phyloP scores from a whole-genome alignment of 352 stramenopile genomes.

The Globisporangium rhizosaccharum region DNA sequence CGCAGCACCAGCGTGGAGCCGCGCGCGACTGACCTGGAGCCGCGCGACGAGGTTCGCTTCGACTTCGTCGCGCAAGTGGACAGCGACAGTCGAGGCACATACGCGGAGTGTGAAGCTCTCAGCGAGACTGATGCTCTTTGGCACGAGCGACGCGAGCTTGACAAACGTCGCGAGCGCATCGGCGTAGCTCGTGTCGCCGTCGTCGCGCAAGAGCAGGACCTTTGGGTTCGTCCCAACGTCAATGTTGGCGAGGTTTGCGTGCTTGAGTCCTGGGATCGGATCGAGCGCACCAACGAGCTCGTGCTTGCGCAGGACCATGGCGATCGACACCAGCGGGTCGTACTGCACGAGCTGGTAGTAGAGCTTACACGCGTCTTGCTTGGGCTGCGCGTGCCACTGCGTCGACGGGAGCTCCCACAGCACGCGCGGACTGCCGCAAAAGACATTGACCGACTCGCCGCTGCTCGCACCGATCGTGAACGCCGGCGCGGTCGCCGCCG shows the following conservation, averaged over 20 bases:
- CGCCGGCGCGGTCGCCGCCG: conserved; percentile 15
- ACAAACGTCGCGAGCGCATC: conserved; percentile 49
- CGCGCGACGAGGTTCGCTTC: conserved; percentile 59
- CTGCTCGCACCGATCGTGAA: conserved; percentile 26
- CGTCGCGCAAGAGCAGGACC: conserved; percentile 31
- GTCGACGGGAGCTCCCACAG: conserved; percentile 58
- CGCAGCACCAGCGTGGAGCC: conserved; percentile 37
- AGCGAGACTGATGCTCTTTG: conserved; percentile 47
- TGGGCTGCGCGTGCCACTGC: conserved; percentile 50
- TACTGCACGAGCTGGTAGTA: conserved; percentile 66
- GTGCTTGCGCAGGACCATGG: conserved; percentile 76
- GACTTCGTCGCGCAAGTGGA: conserved; percentile 69
- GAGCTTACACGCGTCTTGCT: conserved; percentile 53
- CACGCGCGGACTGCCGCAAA: conserved; percentile 59
- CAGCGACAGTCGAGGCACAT: conserved; percentile 38
- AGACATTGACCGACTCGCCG: conserved; percentile 60
- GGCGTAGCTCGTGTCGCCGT: conserved; percentile 40
- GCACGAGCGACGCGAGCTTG: conserved; percentile 55
- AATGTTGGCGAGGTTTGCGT: conserved; percentile 65
- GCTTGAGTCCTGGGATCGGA: conserved; percentile 65
- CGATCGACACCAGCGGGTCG: conserved; percentile 44
- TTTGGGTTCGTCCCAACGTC: conserved; percentile 64
- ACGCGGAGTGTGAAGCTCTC: conserved; percentile 59
- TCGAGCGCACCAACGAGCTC: conserved; percentile 83
- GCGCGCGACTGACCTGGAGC: conserved; percentile 57